Evolutionary conservation across 371 early-diverging fungal species (phyloP), one percentile per base, ranked within the genome.

Genomic region (Dichotomocladium elegans): DNA sequence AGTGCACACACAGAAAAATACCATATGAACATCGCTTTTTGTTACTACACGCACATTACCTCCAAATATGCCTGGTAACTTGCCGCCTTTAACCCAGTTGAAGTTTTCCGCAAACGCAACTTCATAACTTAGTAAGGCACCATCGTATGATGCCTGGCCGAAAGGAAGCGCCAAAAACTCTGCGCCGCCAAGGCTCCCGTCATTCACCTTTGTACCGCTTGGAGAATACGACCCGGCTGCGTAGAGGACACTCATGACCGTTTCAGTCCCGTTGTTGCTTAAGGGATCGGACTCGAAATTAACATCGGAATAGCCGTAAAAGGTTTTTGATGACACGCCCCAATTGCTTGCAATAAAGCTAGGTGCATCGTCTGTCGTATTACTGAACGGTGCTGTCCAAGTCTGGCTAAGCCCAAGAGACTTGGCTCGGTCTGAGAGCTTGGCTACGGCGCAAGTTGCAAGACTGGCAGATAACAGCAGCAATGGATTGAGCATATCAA

Each of bases 11-110:
- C n/a, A n/a, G n/a, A n/a, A n/a, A n/a, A n/a, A n/a, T n/a, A n/a
- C n/a, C n/a, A n/a, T n/a, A n/a, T n/a, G n/a, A n/a, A n/a, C n/a
- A n/a, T n/a, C n/a, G n/a, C n/a, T n/a, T n/a, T n/a, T n/a, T n/a
- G n/a, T n/a, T n/a, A n/a, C n/a, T n/a, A n/a, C n/a, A n/a, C n/a
- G n/a, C n/a, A n/a, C n/a, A n/a, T 6, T 51, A 54, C 82, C 77
- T 27, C 71, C 70, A 55, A 66, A 75, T 14, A 79, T 53, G 25
- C 79, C 79, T 21, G 82, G 82, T 17, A 82, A 51, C 47, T 80
- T 80, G 3, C 82, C 80, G 43, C 83, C 83, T 11, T 67, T 63
- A 5, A 74, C 74, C 77, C 79, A 83, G 12, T 77, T 41, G 61
- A 83, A 83, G 31, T 69, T 72, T 12, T 44, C 45, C 21, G 73